Base-by-base conservation (phyloP, 1,139 yeast species). In the Oligophagozyma castellii region DNA sequence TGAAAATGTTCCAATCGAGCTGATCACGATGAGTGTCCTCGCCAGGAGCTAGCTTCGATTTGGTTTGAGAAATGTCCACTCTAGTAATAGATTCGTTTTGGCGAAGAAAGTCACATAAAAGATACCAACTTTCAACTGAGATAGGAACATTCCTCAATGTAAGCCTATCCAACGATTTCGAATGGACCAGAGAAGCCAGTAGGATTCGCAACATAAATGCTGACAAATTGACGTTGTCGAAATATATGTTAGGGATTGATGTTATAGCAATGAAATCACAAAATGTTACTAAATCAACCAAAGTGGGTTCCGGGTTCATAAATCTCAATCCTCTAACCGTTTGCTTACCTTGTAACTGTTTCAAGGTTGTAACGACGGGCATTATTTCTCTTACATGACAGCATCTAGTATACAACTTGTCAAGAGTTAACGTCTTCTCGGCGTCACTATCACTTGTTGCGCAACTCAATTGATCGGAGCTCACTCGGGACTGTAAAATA, bases 301-400 rank as follows among this genome's bases (percentile, higher is more conserved):
- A 57, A 0, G 96, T 84, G 2, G 96, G 96, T 38, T 75, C 73
- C 5, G 95, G 94, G 51, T 86, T 86, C 44, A 84, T 63, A 55
- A 86, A 65, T 45, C 81, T 78, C 37, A 86, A 58, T 5, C 75
- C 75, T 34, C 76, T 79, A 28, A 86, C 58, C 24, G 74, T 67
- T 1, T 73, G 54, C 44, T 80, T 80, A 36, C 73, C 73, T 46
- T 77, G 79, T 35, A 86, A 65, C 44, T 78, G 92, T 43, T 75
- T 75, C 34, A 77, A 48, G 8, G 80, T 76, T 1, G 86, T 81
- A 2, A 89, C 81, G 28, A 76, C 74, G 0, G 86, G 84, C 16
- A 76, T 49, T 32, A 76, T 76, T 44, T 76, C 86, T 38, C 86
- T 57, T 26, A 76, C 56, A 46, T 76, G 86, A 46, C 86, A 76